A percentile compares a stretch with the other conserved stretches of the same genome.
These are phyloP conservation scores for Sporothrix luriei DNA, from an alignment of 2,329 filamentous ascomycete species.

Conservation along the genomic window DNA sequence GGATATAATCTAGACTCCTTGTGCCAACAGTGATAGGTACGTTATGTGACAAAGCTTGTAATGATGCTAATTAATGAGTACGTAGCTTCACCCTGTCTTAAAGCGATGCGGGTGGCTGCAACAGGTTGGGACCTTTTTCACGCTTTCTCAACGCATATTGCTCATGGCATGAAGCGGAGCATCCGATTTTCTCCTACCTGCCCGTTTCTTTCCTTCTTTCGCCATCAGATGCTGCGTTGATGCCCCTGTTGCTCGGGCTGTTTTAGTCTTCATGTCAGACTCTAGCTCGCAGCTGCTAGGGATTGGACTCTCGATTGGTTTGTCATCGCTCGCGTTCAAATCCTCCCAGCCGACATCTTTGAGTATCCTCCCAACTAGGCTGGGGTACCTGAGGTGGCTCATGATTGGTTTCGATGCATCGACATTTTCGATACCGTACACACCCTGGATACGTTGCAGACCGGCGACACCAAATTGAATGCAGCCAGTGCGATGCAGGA, in stretches of 20 bases:
- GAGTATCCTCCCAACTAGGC: slow-evolving; percentile 67
- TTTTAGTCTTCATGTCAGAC: slow-evolving; percentile 28
- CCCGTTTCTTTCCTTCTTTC: slow-evolving; percentile 23
- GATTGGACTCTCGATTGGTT: slow-evolving; percentile 42
- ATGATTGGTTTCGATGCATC: slow-evolving; percentile 66
- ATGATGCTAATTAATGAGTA: neutral
- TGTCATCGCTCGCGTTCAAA: slow-evolving; percentile 51
- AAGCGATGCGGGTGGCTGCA: neutral
- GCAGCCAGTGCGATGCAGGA: slow-evolving; percentile 81
- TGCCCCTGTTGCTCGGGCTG: slow-evolving; percentile 33
- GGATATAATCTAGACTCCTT: slow-evolving; percentile 1
- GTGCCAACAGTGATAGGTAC: neutral
- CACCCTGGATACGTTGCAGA: slow-evolving; percentile 70
- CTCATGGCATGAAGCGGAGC: slow-evolving; percentile 27
- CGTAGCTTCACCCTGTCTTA: neutral
- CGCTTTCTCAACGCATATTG: slow-evolving; percentile 19
- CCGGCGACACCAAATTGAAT: slow-evolving; percentile 84
- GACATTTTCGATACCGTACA: slow-evolving; percentile 68
- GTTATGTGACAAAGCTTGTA: neutral
- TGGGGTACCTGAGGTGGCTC: slow-evolving; percentile 71
- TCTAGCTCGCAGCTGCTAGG: neutral
- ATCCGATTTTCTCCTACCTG: slow-evolving; percentile 26
- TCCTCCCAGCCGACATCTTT: slow-evolving; percentile 70
- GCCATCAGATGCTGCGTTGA: neutral
- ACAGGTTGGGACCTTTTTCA: neutral